Conservation (phyloP, 192 early-diverging fungal species). For the Mortierella alpina region DNA sequence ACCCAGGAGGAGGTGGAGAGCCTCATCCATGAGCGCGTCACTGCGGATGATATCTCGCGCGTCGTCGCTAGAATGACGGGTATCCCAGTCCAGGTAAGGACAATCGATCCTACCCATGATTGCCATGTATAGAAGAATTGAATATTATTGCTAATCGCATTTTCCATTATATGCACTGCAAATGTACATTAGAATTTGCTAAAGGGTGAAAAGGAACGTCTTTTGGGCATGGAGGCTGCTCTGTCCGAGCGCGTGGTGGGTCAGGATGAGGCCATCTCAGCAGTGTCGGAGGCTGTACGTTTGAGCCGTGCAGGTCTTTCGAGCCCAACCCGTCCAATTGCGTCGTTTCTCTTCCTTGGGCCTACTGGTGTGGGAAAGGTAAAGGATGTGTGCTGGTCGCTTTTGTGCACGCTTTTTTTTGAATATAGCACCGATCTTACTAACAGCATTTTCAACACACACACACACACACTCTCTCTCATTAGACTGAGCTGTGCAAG, state of each 20-base stretch:
- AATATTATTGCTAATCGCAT: no score
- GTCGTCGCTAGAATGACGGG: conserved; percentile 82
- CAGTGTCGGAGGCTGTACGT: conserved; percentile 79
- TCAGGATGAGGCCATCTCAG: conserved; percentile 75
- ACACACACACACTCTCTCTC: neutral
- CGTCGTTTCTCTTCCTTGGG: conserved; percentile 85
- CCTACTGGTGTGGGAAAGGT: conserved; percentile 86
- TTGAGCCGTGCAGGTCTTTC: conserved; percentile 84
- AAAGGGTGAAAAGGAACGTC: conserved; percentile 75
- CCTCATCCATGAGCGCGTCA: conserved; percentile 84
- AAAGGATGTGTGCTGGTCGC: neutral
- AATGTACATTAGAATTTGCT: conserved; percentile 59
- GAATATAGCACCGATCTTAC: neutral
- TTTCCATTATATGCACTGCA: neutral
- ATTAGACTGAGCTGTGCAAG: conserved; percentile 77
- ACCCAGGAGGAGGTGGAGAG: conserved; percentile 57
- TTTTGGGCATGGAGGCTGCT: conserved; percentile 78
- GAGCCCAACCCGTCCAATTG: conserved; percentile 76
- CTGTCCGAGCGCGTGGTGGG: conserved; percentile 73
- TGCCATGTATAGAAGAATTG: neutral
- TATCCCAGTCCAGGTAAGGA: conserved; percentile 77
- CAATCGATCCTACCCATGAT: neutral
- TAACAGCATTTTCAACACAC: neutral
- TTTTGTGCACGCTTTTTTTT: neutral
- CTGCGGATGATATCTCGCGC: conserved; percentile 79